Conservation (phyloP, 2,329 filamentous ascomycete species). For the Xylaria sp. region DNA sequence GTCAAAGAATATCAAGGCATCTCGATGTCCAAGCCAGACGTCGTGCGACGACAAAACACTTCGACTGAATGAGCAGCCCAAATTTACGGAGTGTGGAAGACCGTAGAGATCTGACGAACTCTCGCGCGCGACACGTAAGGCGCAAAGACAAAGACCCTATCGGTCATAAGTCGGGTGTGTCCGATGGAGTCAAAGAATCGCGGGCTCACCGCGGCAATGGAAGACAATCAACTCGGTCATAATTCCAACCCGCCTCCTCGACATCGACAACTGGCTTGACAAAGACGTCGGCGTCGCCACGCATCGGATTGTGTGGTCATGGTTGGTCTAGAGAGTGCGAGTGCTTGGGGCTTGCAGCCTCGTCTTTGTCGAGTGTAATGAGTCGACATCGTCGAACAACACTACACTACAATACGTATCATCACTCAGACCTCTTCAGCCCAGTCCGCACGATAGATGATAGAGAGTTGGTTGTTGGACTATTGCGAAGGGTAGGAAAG, state of each 20-base stretch:
- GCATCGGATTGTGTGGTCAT: slow-evolving; percentile 25
- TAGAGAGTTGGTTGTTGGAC: not conserved
- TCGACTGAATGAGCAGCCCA: slow-evolving; percentile 12
- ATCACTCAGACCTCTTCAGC: not conserved
- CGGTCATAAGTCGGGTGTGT: slow-evolving; percentile 15
- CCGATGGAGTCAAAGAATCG: slow-evolving; percentile 34
- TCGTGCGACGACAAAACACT: slow-evolving; percentile 22
- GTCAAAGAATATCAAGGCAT: slow-evolving; percentile 40
- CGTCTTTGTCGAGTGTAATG: slow-evolving; percentile 22
- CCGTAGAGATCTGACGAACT: slow-evolving; percentile 24
- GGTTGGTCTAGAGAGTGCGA: slow-evolving; percentile 1
- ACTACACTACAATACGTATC: not conserved
- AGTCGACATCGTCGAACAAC: not conserved
- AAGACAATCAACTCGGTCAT: slow-evolving; percentile 22
- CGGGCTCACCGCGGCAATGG: slow-evolving; percentile 13
- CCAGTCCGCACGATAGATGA: not conserved
- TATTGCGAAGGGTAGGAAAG: not conserved
- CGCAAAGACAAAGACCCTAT: slow-evolving; percentile 34
- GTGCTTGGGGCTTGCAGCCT: not conserved
- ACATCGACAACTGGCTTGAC: slow-evolving; percentile 30
- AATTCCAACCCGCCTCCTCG: slow-evolving; percentile 22
- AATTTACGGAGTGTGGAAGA: slow-evolving; percentile 19
- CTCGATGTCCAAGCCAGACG: slow-evolving; percentile 16
- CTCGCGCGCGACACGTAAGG: slow-evolving; percentile 15
- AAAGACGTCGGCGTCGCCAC: slow-evolving; percentile 39